These are phyloP conservation scores for Cladosporium halotolerans DNA, from an alignment of 2,329 filamentous ascomycete species.

Conservation along the genomic window DNA sequence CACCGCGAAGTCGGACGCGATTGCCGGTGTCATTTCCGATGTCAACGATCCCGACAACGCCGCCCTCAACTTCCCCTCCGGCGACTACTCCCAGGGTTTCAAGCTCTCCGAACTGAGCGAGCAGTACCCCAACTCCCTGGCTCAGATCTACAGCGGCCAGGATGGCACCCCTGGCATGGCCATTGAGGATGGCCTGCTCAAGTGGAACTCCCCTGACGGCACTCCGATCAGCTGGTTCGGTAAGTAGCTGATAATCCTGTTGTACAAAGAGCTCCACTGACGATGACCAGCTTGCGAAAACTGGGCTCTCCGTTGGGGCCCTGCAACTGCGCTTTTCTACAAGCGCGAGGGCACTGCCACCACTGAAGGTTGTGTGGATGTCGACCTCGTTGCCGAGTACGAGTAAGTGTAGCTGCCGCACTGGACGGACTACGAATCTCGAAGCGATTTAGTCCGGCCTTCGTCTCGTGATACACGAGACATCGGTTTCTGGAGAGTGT, in stretches of 20 bases:
- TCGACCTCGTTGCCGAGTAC: conserved; percentile 12
- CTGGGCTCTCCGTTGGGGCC: conserved; percentile 12
- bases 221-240: conserved; percentile 13
- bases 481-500: no score
- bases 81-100: conserved; percentile 10
- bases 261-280: background rate
- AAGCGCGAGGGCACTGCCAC: conserved; percentile 12
- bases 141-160: conserved; percentile 14
- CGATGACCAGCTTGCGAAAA: conserved; percentile 3
- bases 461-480: no score
- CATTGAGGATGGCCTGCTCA: conserved; percentile 13
- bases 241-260: background rate
- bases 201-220: conserved; percentile 12
- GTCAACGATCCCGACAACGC: conserved; percentile 11
- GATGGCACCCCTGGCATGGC: conserved; percentile 14
- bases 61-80: conserved; percentile 6
- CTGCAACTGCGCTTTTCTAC: conserved; percentile 13
- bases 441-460: no score
- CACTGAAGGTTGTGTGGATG: conserved; percentile 9
- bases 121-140: conserved; percentile 10
- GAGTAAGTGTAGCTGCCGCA: background rate
- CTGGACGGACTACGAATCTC: no score
- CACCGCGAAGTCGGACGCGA: conserved; percentile 8
- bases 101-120: conserved; percentile 8
- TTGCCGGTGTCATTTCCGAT: conserved; percentile 13